Evolutionary conservation across 768 basidiomycete genomes (phyloP), one percentile per base, ranked within the genome.

Genomic region (Lentinus tigrinus): DNA sequence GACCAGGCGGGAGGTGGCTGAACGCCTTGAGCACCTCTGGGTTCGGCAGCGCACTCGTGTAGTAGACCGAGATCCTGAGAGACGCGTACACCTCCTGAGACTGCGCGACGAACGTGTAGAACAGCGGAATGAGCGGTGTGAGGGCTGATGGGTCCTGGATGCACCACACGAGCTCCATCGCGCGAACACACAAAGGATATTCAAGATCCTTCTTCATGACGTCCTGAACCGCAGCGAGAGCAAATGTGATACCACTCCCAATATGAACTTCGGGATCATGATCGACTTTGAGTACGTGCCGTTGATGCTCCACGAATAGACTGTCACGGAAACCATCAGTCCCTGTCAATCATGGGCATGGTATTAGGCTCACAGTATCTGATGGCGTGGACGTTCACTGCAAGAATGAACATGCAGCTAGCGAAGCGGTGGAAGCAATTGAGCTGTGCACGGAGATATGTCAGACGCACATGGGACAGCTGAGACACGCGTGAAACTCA

Each of bases 171-270:
- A 87, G 72, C 57, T 83, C 80, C 61, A 85, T 75, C 24, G 76
- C 55, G 16, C 77, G 73, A 4, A 78, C 68, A 50, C 75, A 72
- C 38, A 77, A 75, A 17, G 61, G 62, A 53, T 75, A 70, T 47
- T 68, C 43, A 51, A 68, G 47, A 58, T 69, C 71, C 55, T 73
- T 70, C 63, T 71, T 69, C 38, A 85, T 65, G 17, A 87, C 71
- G 61, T 87, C 83, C 36, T 81, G 77, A 5, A 83, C 75, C n/a
- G 78, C 67, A 16, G 75, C 68, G 23, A 86, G 75, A 3, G 76
- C 74, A 63, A 82, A 84, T 0, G 86, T 81, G 68, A 88, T 81
- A 3, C 86, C 86, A 21, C 80, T 81, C 10, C 86, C 87, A 9
- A 77, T 47, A 11, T 39, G 59, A 49, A 43, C 21, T 42, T 34